Evolutionary conservation across 2,329 filamentous ascomycete species (phyloP), one percentile per base, ranked within the genome.

Genomic region (Pseudogymnoascus verrucosus): DNA sequence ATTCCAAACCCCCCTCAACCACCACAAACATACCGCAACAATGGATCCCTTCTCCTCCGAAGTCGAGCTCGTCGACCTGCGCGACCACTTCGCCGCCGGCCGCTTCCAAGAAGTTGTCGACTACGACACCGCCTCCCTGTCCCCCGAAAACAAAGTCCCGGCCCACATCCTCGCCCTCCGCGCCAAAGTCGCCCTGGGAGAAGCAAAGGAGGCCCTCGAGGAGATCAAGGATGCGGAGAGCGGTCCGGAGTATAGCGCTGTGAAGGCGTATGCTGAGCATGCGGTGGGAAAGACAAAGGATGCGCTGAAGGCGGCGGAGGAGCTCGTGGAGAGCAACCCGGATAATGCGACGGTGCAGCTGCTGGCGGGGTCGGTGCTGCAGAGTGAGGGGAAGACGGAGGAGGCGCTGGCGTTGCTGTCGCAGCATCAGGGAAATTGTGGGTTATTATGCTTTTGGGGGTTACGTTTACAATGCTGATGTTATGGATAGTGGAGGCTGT

Each of bases 41-140:
- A 89, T 89, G 86, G 86, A 89, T 75, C 85, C 86, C 68, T 89
- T 87, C 75, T 88, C 85, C 59, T 82, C 85, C 68, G 86, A 89
- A 76, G 86, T 86, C 77, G 87, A 89, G 78, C 78, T 89, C 70
- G 83, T 89, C 75, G 89, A 87, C 77, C 83, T 89, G 68, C 85
- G 88, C 79, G 88, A 84, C 76, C 76, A 85, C 77, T 89, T 89
- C 78, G 83, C 88, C 76, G 85, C 88, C 76, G 92, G 90, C 74
- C 93, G 96, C 80, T 96, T 91, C 82, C 84, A 90, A 73, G 82
- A 88, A 73, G 93, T 96, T 67, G 77, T 96, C 76, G 89, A 95
- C 78, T 96, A 92, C 78, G 89, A 96, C 76, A 89, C 87, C 47
- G 86, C 89, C 5, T 81, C 87, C 65, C 89, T 98, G 73, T 95